These are phyloP conservation scores for Goffeauzyma gilvescens DNA, from an alignment of 768 basidiomycete genomes.

Conservation along the genomic window DNA sequence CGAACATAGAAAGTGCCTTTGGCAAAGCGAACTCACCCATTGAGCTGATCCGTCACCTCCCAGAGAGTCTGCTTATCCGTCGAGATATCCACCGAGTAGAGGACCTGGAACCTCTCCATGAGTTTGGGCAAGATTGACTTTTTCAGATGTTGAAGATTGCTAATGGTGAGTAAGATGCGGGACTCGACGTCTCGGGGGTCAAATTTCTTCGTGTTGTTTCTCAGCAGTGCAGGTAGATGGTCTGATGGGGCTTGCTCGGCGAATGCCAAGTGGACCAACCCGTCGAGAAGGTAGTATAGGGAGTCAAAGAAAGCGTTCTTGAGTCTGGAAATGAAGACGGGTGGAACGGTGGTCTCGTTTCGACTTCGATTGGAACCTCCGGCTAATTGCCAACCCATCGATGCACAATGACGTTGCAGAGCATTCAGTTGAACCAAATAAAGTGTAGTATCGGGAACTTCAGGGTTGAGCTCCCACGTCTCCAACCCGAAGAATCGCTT, in stretches of 20 bases:
- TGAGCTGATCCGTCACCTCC: conserved; percentile 61
- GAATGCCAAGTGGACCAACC: conserved; percentile 58
- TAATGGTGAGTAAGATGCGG: conserved; percentile 67
- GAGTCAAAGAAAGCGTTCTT: conserved; percentile 69
- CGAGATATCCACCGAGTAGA: conserved; percentile 50
- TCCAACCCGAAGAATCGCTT: conserved; percentile 66
- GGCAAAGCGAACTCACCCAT: no score
- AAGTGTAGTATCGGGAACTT: conserved; percentile 8
- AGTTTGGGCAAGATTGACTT: conserved; percentile 54
- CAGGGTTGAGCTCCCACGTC: conserved; percentile 38
- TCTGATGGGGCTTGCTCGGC: conserved; percentile 16
- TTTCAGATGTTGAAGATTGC: conserved; percentile 65
- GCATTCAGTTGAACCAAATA: conserved; percentile 12
- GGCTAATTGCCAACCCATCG: conserved; percentile 58
- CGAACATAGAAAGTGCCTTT: no score
- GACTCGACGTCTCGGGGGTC: conserved; percentile 37
- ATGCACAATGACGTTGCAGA: conserved; percentile 43
- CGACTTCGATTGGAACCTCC: conserved; percentile 38
- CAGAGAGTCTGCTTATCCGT: conserved; percentile 60
- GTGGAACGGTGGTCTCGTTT: conserved; percentile 34
- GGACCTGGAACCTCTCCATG: conserved; percentile 57
- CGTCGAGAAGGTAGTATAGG: conserved; percentile 68
- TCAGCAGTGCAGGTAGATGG: not conserved
- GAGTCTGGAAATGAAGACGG: conserved; percentile 52
- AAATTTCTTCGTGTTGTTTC: not conserved